Percentiles rank a stretch among this genome's conserved stretches.
These are phyloP conservation scores for Trichoderma sp. DNA, from an alignment of 2,329 filamentous ascomycete species.

Conservation along the genomic window DNA sequence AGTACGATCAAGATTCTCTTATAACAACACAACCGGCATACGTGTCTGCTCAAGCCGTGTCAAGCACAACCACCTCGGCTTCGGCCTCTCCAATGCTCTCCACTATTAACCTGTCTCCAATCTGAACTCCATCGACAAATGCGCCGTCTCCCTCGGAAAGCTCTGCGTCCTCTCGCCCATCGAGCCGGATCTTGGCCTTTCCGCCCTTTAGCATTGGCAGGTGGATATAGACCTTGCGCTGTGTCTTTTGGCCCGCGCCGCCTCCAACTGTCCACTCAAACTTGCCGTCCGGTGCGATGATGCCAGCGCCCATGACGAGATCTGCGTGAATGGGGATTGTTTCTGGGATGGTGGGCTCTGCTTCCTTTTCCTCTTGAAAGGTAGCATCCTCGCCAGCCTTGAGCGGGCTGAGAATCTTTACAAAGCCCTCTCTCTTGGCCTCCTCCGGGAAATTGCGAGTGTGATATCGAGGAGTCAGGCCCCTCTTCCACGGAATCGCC, in stretches of 20 bases:
- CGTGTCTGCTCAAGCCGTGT: constrained; percentile 41
- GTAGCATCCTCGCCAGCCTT: constrained; percentile 63
- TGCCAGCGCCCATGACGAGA: constrained; percentile 75
- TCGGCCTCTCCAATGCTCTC: constrained; percentile 67
- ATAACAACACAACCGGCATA: not conserved
- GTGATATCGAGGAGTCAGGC: constrained; percentile 72
- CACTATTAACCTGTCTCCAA: constrained; percentile 61
- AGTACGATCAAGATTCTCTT: not conserved
- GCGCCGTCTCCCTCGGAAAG: constrained; percentile 78
- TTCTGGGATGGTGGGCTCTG: constrained; percentile 57
- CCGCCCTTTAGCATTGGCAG: constrained; percentile 76
- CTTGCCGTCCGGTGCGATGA: constrained; percentile 61
- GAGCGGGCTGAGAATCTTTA: constrained; percentile 73
- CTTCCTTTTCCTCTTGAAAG: constrained; percentile 59
- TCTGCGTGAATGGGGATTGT: constrained; percentile 84
- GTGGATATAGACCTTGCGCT: constrained; percentile 77
- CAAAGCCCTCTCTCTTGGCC: constrained; percentile 66
- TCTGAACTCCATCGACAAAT: constrained; percentile 64
- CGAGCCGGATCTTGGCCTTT: constrained; percentile 68
- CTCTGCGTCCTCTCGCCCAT: constrained; percentile 60
- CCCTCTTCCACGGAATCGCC: constrained; percentile 73
- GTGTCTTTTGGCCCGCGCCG: constrained; percentile 47
- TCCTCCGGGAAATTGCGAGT: constrained; percentile 71
- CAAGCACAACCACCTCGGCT: constrained; percentile 66
- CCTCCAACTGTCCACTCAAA: constrained; percentile 73